phyloP scores from a whole-genome alignment of 352 stramenopile species.

The Globisporangium middletonii region DNA sequence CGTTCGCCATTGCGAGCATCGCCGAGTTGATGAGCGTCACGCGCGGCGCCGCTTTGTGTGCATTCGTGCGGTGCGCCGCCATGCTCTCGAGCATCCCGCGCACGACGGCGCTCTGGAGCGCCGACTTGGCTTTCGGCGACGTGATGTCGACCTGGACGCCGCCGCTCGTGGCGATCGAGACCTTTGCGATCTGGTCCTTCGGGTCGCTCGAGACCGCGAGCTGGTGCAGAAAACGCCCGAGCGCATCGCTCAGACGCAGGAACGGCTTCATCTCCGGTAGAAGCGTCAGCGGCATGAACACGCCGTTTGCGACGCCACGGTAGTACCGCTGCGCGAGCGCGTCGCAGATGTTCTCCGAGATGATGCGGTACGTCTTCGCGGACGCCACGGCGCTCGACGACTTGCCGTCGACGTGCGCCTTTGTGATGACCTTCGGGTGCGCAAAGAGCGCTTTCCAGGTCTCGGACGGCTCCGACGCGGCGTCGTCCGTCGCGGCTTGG shows the following conservation, averaged over 20 bases:
- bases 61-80: conserved; percentile 19
- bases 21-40: conserved; percentile 64
- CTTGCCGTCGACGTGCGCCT: conserved; percentile 87
- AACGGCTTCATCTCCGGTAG: conserved; percentile 81
- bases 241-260: conserved; percentile 56
- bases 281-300: conserved; percentile 78
- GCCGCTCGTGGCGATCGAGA: conserved; percentile 57
- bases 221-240: conserved; percentile 68
- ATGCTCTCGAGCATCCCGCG: conserved; percentile 71
- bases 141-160: conserved; percentile 75
- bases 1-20: conserved; percentile 62
- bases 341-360: conserved; percentile 77
- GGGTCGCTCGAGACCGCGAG: conserved; percentile 54
- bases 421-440: conserved; percentile 85
- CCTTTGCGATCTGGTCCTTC: conserved; percentile 57
- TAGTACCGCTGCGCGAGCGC: conserved; percentile 64
- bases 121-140: conserved; percentile 58
- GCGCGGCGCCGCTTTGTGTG: background rate
- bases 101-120: conserved; percentile 65
- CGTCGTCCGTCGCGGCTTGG: conserved; percentile 14
- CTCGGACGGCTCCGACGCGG: conserved; percentile 19
- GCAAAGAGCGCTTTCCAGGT: conserved; percentile 66
- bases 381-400: conserved; percentile 80
- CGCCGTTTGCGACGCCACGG: conserved; percentile 73
- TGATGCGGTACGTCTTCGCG: conserved; percentile 60